phyloP scores from a whole-genome alignment of 805 yeast species.

The Saccharomycopsis oosterbeekiorum region DNA sequence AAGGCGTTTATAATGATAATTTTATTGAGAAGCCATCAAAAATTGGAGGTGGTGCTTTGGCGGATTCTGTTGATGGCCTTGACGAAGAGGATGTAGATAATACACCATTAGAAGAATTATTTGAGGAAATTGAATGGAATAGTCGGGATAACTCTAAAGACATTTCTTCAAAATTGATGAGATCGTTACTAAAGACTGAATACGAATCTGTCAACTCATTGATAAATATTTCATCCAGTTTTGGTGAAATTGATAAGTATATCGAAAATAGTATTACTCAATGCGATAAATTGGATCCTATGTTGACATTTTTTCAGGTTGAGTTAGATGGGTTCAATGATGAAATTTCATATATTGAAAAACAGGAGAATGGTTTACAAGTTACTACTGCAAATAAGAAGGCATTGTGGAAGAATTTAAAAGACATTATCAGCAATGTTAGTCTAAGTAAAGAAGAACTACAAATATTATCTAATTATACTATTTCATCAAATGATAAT shows the following conservation, averaged over 20 bases:
- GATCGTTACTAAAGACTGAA: conserved; percentile 53
- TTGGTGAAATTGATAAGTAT: conserved; percentile 33
- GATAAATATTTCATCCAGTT: conserved; percentile 38
- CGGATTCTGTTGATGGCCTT: background rate
- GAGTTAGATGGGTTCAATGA: conserved; percentile 55
- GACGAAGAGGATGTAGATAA: conserved; percentile 14
- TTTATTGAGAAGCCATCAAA: conserved; percentile 6
- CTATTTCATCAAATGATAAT: conserved; percentile 38
- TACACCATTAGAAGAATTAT: conserved; percentile 45
- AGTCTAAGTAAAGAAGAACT: conserved; percentile 51
- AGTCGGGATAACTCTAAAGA: conserved; percentile 52
- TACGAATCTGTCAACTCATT: conserved; percentile 50
- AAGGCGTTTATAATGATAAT: conserved; percentile 13
- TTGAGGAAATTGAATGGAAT: conserved; percentile 74
- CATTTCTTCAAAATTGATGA: conserved; percentile 46
- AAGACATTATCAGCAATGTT: conserved; percentile 59
- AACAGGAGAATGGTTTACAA: conserved; percentile 72
- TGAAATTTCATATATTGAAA: conserved; percentile 63
- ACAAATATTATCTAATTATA: conserved; percentile 34
- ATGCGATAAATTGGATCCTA: conserved; percentile 46
- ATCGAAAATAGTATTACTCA: conserved; percentile 37
- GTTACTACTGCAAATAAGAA: conserved; percentile 76
- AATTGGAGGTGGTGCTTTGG: background rate
- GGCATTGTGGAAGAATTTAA: conserved; percentile 58
- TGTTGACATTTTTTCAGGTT: conserved; percentile 46